Percentiles rank a stretch among this genome's conserved stretches.
phyloP scores from a whole-genome alignment of 2,329 filamentous ascomycete species.

The Aureobasidium sp. region DNA sequence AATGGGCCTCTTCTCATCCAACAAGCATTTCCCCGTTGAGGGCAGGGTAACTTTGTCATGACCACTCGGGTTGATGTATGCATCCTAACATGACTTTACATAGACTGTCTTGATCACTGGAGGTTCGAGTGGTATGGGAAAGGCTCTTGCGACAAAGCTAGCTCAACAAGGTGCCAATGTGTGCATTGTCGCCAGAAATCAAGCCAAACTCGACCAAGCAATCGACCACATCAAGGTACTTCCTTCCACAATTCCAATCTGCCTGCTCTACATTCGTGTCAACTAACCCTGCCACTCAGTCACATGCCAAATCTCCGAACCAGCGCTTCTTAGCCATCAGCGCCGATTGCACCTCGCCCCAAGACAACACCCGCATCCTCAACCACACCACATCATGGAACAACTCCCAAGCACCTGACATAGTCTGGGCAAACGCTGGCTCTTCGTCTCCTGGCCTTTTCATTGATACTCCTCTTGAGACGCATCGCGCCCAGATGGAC shows the following conservation, averaged over 20 bases:
- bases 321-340: slow-evolving; percentile 80
- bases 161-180: slow-evolving; percentile 78
- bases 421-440: slow-evolving; percentile 89
- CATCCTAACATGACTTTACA: slow-evolving; percentile 4
- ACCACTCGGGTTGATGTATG: not conserved
- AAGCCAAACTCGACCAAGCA: slow-evolving; percentile 63
- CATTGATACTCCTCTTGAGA: slow-evolving; percentile 60
- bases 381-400: slow-evolving; percentile 73
- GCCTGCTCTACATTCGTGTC: not conserved
- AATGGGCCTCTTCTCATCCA: slow-evolving; percentile 60
- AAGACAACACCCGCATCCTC: slow-evolving; percentile 63
- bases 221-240: slow-evolving; percentile 56
- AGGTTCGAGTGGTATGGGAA: slow-evolving; percentile 87
- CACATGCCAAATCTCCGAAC: slow-evolving; percentile 5
- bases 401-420: slow-evolving; percentile 60
- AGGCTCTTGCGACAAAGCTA: slow-evolving; percentile 63
- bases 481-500: slow-evolving; percentile 73
- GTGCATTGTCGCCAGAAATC: slow-evolving; percentile 73
- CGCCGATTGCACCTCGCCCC: slow-evolving; percentile 66
- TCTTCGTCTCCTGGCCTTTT: slow-evolving; percentile 67
- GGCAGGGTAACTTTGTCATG: slow-evolving; percentile 54
- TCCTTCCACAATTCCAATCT: slow-evolving; percentile 11
- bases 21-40: slow-evolving; percentile 74
- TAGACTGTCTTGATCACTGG: slow-evolving; percentile 87
- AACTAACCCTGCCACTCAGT: not conserved